Conservation (phyloP, 805 yeast genomes). For the Schwanniomyces occidentalis region DNA sequence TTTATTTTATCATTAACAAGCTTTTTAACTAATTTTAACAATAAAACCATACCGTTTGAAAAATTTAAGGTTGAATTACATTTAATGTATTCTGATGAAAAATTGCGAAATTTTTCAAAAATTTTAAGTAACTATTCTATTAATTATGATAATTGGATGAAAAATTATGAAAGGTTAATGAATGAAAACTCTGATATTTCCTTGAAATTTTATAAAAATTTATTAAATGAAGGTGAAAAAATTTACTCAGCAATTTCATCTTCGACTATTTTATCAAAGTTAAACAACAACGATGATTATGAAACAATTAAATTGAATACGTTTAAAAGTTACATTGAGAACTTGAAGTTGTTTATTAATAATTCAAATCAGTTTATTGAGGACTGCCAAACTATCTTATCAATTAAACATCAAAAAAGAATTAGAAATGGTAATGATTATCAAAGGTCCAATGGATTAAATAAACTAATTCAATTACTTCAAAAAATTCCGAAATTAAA, state of each 20-base stretch:
- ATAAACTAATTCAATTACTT: slow-evolving; percentile 36
- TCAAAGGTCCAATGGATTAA: slow-evolving; percentile 10
- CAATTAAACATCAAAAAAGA: slow-evolving; percentile 52
- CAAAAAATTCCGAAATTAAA: slow-evolving; percentile 50
- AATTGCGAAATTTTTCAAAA: slow-evolving; percentile 38
- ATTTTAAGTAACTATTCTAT: slow-evolving; percentile 42
- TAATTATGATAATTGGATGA: slow-evolving; percentile 54
- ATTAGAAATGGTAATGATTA: slow-evolving; percentile 35
- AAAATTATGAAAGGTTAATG: slow-evolving; percentile 43
- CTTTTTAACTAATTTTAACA: slow-evolving; percentile 23
- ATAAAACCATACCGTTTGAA: slow-evolving; percentile 7
- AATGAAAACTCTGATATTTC: slow-evolving; percentile 44
- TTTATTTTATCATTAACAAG: slow-evolving; percentile 31
- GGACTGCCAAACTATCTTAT: slow-evolving; percentile 53
- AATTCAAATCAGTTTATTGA: slow-evolving; percentile 53
- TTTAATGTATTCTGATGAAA: slow-evolving; percentile 52
- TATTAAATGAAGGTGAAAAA: slow-evolving; percentile 58
- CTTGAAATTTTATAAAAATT: slow-evolving; percentile 41
- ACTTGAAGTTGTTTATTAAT: slow-evolving; percentile 43
- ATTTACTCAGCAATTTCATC: slow-evolving; percentile 41
- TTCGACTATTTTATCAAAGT: slow-evolving; percentile 14
- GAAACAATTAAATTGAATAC: slow-evolving; percentile 14
- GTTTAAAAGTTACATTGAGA: slow-evolving; percentile 22
- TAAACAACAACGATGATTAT: slow-evolving; percentile 10
- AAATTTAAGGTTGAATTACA: slow-evolving; percentile 42